Conservation (phyloP, 441 rosid genomes). For the Kokia cookei region DNA sequence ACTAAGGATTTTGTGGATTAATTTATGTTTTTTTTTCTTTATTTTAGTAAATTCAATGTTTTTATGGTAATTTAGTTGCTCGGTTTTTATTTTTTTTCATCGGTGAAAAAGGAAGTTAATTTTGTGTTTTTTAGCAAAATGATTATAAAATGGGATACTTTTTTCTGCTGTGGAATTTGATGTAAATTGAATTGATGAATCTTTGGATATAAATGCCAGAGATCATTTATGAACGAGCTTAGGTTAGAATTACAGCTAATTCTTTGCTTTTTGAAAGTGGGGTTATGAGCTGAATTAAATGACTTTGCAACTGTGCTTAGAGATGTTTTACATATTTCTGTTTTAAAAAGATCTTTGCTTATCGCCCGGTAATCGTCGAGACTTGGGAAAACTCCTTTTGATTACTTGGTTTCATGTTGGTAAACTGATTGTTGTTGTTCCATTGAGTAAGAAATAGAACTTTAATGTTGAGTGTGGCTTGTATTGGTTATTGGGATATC, state of each 20-base stretch:
- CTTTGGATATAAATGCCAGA: neutral
- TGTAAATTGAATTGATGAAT: neutral
- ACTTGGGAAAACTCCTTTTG: neutral
- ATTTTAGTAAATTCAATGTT: neutral
- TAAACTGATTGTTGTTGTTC: neutral
- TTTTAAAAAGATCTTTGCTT: neutral
- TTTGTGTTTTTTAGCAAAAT: neutral
- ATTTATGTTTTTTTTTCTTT: neutral
- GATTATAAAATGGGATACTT: neutral
- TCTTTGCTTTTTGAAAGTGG: neutral
- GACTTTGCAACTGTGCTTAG: neutral
- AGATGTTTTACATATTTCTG: neutral
- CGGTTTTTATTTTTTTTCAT: neutral
- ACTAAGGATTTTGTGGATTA: neutral
- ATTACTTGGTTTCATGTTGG: neutral
- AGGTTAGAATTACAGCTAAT: neutral
- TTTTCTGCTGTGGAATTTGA: neutral
- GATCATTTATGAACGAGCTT: neutral
- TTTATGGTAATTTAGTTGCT: neutral
- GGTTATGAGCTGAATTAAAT: neutral
- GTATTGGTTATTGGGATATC: neutral
- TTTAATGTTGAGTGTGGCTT: neutral
- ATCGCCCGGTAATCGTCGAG: neutral
- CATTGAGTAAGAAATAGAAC: neutral
- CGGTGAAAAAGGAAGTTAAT: neutral